Percentiles rank a stretch among this genome's conserved stretches.
phyloP scores from a whole-genome alignment of 176 grass and related monocot genomes.

The Phoenix roebelenii region DNA sequence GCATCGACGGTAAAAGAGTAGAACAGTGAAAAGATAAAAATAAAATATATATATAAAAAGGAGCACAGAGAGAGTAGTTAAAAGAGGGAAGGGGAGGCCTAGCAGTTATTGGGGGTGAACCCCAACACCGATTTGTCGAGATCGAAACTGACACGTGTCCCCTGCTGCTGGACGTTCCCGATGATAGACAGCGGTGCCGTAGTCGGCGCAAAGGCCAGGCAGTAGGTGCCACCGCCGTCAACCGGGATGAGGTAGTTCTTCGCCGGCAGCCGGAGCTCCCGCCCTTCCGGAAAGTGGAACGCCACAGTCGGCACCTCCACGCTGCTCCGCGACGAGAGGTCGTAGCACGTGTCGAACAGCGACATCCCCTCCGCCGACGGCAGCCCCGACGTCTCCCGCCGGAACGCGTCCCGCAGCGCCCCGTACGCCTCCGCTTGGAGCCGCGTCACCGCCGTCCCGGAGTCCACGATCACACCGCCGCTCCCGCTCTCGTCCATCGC shows the following conservation, averaged over 20 bases:
- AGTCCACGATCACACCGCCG: conserved; percentile 94
- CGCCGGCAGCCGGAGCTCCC: conserved; percentile 47
- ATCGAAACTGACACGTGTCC: conserved; percentile 72
- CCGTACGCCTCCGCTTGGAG: conserved; percentile 39
- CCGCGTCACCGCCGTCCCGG: conserved; percentile 62
- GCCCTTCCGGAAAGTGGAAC: conserved; percentile 44
- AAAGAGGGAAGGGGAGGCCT: neutral
- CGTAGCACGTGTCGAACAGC: conserved; percentile 98
- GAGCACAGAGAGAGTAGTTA: neutral
- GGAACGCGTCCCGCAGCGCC: conserved; percentile 58
- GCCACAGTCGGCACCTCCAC: conserved; percentile 79
- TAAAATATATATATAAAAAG: neutral
- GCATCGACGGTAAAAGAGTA: too few relatives aligned
- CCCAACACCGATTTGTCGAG: conserved; percentile 48
- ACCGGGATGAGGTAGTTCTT: conserved; percentile 98
- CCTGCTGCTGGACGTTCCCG: conserved; percentile 98
- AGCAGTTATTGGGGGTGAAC: conserved; percentile 78
- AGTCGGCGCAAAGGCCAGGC: conserved; percentile 77
- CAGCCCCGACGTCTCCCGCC: conserved; percentile 29
- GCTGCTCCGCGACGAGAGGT: conserved; percentile 57
- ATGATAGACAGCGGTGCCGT: conserved; percentile 67
- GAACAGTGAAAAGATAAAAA: neutral
- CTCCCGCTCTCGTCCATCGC: conserved; percentile 48
- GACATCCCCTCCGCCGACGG: conserved; percentile 20
- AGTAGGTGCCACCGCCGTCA: conserved; percentile 58